Conservation (phyloP, 768 basidiomycete species). For the Tulasnella sp. region DNA sequence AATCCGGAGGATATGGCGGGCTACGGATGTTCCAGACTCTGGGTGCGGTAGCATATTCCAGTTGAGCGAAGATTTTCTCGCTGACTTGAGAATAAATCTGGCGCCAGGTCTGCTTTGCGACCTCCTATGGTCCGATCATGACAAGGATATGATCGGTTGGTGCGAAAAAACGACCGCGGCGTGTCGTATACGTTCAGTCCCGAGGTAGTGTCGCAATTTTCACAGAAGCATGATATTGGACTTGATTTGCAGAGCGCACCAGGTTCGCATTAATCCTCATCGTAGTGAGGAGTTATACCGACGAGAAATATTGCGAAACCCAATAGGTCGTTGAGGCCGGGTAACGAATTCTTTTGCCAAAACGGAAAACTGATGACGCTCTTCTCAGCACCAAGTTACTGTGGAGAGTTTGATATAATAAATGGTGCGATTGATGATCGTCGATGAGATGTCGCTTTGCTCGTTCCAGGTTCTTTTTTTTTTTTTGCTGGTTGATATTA, state of each 20-base stretch:
- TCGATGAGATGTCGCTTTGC: conserved; percentile 93
- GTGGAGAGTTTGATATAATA: conserved; percentile 95
- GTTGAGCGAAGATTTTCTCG: not conserved
- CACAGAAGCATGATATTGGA: conserved; percentile 99
- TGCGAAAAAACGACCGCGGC: conserved; percentile 97
- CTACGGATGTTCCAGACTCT: conserved; percentile 97
- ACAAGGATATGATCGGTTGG: conserved; percentile 99
- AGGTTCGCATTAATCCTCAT: conserved; percentile 46
- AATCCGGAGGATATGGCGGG: conserved; percentile 97
- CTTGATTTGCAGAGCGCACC: conserved; percentile 95
- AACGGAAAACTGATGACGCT: conserved; percentile 90
- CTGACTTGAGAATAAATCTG: not conserved
- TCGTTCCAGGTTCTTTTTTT: conserved; percentile 76
- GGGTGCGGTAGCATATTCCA: conserved; percentile 46
- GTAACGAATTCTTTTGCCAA: conserved; percentile 99
- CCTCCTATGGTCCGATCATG: conserved; percentile 96
- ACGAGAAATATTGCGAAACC: not conserved
- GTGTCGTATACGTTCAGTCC: conserved; percentile 99
- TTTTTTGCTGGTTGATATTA: too few species aligned
- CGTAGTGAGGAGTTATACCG: not conserved
- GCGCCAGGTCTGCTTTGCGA: conserved; percentile 84
- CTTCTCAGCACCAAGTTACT: conserved; percentile 94
- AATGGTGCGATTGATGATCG: conserved; percentile 99
- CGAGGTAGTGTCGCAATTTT: conserved; percentile 94
- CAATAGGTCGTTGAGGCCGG: conserved; percentile 92